Conservation (phyloP, 441 rosid species). For the Gossypium trilobum region DNA sequence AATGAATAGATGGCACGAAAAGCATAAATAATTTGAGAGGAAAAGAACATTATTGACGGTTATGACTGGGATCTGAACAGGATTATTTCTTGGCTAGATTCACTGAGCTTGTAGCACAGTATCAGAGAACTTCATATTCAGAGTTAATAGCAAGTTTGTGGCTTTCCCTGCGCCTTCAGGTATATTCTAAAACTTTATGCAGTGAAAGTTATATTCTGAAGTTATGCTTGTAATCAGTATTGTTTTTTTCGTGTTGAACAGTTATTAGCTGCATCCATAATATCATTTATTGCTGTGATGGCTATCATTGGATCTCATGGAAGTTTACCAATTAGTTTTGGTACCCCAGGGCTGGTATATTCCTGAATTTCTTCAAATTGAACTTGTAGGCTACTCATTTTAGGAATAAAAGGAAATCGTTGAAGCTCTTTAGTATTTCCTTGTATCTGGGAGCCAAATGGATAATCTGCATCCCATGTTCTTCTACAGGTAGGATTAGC, state of each 20-base stretch:
- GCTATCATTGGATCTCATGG: conserved; percentile 72
- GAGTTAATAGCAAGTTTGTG: conserved; percentile 81
- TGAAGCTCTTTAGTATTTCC: background rate
- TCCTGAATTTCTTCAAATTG: background rate
- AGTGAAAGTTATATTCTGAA: conserved; percentile 1
- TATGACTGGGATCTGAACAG: conserved; percentile 34
- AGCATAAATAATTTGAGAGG: background rate
- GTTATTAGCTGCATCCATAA: conserved; percentile 67
- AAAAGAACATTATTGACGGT: background rate
- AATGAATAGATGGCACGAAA: background rate
- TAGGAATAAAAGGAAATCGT: background rate
- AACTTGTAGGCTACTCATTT: background rate
- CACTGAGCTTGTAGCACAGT: conserved; percentile 47
- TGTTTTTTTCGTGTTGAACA: conserved; percentile 25
- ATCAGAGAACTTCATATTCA: conserved; percentile 77
- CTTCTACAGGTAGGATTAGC: conserved; percentile 82
- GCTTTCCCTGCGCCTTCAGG: conserved; percentile 98
- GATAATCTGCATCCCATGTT: background rate
- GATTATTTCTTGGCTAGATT: conserved; percentile 53
- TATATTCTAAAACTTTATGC: conserved; percentile 20
- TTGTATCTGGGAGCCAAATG: background rate
- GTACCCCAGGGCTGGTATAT: conserved; percentile 89
- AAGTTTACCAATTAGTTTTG: conserved; percentile 60
- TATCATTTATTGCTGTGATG: conserved; percentile 68
- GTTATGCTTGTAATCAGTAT: background rate